Percentiles rank a stretch among this genome's conserved stretches.
Conservation (phyloP, 2,329 filamentous ascomycete species). For the Ophiostoma angusticollis region DNA sequence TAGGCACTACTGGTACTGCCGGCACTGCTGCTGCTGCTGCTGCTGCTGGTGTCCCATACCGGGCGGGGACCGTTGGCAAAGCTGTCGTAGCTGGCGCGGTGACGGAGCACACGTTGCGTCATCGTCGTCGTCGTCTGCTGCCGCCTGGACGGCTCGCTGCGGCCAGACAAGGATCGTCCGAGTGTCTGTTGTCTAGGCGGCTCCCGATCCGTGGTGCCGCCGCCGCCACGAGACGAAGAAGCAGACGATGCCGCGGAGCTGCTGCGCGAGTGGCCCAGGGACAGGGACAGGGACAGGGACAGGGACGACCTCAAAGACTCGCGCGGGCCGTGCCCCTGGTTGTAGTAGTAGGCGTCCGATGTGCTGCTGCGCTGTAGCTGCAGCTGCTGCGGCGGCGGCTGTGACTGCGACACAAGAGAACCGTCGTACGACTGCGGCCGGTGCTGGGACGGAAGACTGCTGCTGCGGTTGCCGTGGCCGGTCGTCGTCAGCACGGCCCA, state of each 20-base stretch:
- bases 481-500: constrained; percentile 21
- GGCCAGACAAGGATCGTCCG: too few relatives aligned
- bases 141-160: background rate
- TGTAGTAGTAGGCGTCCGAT: background rate
- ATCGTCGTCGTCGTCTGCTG: background rate
- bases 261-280: constrained; percentile 17
- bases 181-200: too few relatives aligned
- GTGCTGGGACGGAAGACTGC: constrained; percentile 8
- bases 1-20: background rate
- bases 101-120: constrained; percentile 16
- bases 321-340: background rate
- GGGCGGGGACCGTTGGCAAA: constrained; percentile 14
- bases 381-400: too few relatives aligned
- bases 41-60: constrained; percentile 13
- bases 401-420: too few relatives aligned
- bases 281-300: too few relatives aligned
- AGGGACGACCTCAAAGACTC: too few relatives aligned
- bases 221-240: too few relatives aligned
- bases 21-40: constrained; percentile 20
- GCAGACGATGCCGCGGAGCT: constrained; percentile 20
- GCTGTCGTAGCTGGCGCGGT: constrained; percentile 23
- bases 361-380: background rate
- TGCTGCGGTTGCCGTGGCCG: constrained; percentile 15
- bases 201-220: too few relatives aligned
- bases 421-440: constrained; percentile 17